A percentile compares a stretch with the other conserved stretches of the same genome.
Conservation (phyloP, 495 filamentous ascomycete species). For the Aspergillus panamensis region DNA sequence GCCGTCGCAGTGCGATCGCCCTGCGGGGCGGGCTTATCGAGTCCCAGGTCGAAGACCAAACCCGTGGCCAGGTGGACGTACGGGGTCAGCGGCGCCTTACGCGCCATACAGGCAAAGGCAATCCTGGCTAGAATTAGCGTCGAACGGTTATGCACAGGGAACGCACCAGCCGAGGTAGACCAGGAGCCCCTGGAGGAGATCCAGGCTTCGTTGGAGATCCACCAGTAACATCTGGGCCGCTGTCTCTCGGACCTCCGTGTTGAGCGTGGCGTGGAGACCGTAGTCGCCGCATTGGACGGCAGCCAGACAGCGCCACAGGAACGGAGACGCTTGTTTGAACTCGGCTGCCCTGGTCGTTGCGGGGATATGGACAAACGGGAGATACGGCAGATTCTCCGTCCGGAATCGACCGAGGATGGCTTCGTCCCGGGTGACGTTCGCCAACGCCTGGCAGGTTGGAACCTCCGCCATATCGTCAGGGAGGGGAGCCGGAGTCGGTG, state of each 20-base stretch:
- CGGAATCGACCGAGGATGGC: slow-evolving; percentile 4
- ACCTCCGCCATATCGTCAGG: not conserved
- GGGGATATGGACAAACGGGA: slow-evolving; percentile 13
- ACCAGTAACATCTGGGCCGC: slow-evolving; percentile 6
- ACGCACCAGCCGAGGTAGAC: slow-evolving; percentile 12
- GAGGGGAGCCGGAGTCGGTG: not conserved
- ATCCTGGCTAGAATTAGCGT: slow-evolving; percentile 4
- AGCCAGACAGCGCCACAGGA: slow-evolving; percentile 13
- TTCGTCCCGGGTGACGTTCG: not conserved
- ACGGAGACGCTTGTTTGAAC: slow-evolving; percentile 5
- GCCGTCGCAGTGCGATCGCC: not conserved
- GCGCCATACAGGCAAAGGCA: slow-evolving; percentile 1
- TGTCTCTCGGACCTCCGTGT: not conserved
- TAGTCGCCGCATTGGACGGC: slow-evolving; percentile 3
- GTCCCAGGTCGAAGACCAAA: slow-evolving; percentile 12
- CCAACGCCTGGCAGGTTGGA: not conserved
- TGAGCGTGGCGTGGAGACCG: not conserved
- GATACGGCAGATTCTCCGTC: not conserved
- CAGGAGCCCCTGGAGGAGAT: slow-evolving; percentile 12
- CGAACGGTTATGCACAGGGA: not conserved
- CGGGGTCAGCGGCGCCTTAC: slow-evolving; percentile 7
- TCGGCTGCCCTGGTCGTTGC: not conserved
- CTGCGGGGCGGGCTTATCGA: slow-evolving; percentile 9
- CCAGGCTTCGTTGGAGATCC: slow-evolving; percentile 5
- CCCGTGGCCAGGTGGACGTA: slow-evolving; percentile 13